Evolutionary conservation across 768 basidiomycete species (phyloP).

Genomic region (Leucocoprinus sp.): DNA sequence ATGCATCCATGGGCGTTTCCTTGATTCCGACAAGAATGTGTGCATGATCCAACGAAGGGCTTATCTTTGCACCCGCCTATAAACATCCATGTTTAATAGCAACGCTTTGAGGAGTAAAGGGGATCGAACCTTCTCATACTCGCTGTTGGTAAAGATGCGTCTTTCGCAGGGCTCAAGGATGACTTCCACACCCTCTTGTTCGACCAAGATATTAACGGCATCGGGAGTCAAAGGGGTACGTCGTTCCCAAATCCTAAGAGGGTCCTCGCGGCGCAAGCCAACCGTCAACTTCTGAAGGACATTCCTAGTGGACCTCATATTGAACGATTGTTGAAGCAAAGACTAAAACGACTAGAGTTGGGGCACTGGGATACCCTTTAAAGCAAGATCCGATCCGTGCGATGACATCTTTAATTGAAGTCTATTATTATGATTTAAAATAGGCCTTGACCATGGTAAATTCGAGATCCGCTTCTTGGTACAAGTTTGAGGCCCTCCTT

Average conservation of each 20-base stretch:
- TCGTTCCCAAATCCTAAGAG: slow-evolving; percentile 77
- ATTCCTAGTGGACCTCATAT: slow-evolving; percentile 3
- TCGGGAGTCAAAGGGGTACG: slow-evolving; percentile 77
- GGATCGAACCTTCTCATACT: slow-evolving; percentile 54
- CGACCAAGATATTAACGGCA: slow-evolving; percentile 54
- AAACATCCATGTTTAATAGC: slow-evolving; percentile 1
- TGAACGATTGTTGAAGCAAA: not conserved
- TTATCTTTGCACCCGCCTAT: slow-evolving; percentile 73
- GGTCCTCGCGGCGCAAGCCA: slow-evolving; percentile 59
- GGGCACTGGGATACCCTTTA: not conserved
- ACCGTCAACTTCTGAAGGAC: slow-evolving; percentile 7
- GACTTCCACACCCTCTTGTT: slow-evolving; percentile 50
- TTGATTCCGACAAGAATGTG: slow-evolving; percentile 86
- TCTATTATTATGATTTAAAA: no score
- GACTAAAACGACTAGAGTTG: not conserved
- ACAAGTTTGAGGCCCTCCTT: no score
- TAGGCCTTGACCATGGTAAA: no score
- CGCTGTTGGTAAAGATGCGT: slow-evolving; percentile 57
- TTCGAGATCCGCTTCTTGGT: no score
- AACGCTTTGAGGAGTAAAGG: not conserved
- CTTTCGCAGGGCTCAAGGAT: slow-evolving; percentile 71
- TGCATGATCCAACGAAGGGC: slow-evolving; percentile 46
- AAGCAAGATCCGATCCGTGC: no score
- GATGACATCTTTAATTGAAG: no score
- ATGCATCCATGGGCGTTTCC: slow-evolving; percentile 63